Conservation (phyloP, 2,329 filamentous ascomycete genomes). For the Blastomyces silverae region DNA sequence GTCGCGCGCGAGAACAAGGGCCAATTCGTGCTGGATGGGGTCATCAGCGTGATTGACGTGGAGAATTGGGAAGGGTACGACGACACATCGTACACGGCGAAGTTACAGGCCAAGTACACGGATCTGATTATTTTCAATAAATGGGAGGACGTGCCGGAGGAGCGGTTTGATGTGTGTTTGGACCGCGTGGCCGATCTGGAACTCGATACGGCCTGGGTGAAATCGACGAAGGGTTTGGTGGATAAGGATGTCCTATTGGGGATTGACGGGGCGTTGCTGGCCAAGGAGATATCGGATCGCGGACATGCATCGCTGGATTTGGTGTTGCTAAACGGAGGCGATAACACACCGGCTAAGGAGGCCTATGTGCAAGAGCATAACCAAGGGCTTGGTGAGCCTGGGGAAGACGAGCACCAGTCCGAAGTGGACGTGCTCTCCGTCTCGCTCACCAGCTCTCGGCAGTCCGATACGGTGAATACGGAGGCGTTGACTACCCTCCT, state of each 20-base stretch:
- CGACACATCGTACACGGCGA: conserved; percentile 81
- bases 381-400: conserved; percentile 31
- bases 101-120: conserved; percentile 81
- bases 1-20: conserved; percentile 56
- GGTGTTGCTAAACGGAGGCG: conserved; percentile 26
- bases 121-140: conserved; percentile 91
- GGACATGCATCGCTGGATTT: conserved; percentile 25
- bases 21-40: conserved; percentile 71
- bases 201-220: conserved; percentile 73
- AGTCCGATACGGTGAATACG: conserved; percentile 51
- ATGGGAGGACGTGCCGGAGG: conserved; percentile 71
- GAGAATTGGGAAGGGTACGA: conserved; percentile 95
- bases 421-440: conserved; percentile 90
- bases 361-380: conserved; percentile 28
- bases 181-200: conserved; percentile 76
- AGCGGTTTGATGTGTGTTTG: conserved; percentile 66
- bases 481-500: conserved; percentile 55
- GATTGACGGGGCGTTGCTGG: conserved; percentile 67
- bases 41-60: conserved; percentile 83
- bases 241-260: conserved; percentile 75
- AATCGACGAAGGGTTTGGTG: conserved; percentile 74
- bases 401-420: conserved; percentile 57
- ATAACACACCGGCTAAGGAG: conserved; percentile 19
- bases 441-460: conserved; percentile 49
- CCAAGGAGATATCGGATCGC: conserved; percentile 40